Evolutionary conservation across 371 early-diverging fungal genomes (phyloP).

Genomic region (Chytridium lagenaria): DNA sequence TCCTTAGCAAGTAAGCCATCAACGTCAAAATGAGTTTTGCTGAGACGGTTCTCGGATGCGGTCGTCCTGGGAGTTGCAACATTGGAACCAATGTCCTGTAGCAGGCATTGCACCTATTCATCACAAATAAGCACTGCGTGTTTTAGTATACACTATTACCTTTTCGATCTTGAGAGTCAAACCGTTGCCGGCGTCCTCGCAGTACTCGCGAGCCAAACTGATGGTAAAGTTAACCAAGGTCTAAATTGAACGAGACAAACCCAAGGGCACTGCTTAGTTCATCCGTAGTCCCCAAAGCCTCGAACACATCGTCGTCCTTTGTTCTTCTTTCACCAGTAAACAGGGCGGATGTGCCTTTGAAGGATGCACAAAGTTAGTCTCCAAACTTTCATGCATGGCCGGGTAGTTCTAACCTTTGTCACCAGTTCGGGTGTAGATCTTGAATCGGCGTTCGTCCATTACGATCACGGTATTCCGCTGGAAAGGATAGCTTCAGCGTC

Average conservation of each 20-base stretch:
- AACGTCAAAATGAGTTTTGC: constrained; percentile 78
- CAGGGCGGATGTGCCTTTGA: constrained; percentile 81
- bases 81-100: constrained; percentile 90
- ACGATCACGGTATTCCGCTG: background rate
- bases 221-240: constrained; percentile 9
- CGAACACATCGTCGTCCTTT: constrained; percentile 89
- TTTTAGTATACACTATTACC: too few species aligned
- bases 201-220: constrained; percentile 74
- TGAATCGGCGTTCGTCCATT: constrained; percentile 42
- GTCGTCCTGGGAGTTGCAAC: constrained; percentile 85
- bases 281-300: constrained; percentile 86
- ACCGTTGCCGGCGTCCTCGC: constrained; percentile 62
- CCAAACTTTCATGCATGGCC: too few species aligned
- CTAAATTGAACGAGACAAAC: constrained; percentile 31
- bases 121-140: too few species aligned
- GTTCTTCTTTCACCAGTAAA: constrained; percentile 88
- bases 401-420: constrained; percentile 91
- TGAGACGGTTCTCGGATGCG: constrained; percentile 57
- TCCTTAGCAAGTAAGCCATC: constrained; percentile 62
- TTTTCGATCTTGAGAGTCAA: constrained; percentile 66
- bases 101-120: constrained; percentile 84
- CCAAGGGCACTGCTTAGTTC: constrained; percentile 73
- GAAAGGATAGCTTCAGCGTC: too few species aligned
- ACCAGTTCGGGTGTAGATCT: constrained; percentile 92
- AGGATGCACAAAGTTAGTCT: too few species aligned